Conservation (phyloP, 306 rosid genomes). For the Sindora glabra region DNA sequence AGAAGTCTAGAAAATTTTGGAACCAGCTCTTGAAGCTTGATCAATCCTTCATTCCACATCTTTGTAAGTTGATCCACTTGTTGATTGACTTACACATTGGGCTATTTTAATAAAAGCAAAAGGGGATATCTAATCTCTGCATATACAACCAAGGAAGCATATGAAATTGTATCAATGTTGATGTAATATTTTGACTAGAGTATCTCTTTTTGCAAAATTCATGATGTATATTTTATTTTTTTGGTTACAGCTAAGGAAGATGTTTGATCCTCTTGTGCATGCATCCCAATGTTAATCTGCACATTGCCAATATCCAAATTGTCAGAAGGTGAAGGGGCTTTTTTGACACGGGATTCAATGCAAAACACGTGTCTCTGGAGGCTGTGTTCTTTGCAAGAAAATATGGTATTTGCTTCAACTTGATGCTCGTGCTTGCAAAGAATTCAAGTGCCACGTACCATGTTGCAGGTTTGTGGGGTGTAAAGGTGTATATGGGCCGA, state of each 20-base stretch:
- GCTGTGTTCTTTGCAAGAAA: conserved; percentile 63
- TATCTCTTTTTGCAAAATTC: too few relatives aligned
- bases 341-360: conserved; percentile 64
- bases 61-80: too few relatives aligned
- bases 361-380: conserved; percentile 59
- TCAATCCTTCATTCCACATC: too few relatives aligned
- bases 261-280: conserved; percentile 65
- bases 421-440: conserved; percentile 69
- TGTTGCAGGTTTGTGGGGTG: conserved; percentile 61
- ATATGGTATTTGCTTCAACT: conserved; percentile 73
- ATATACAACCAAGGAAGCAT: too few relatives aligned
- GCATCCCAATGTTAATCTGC: conserved; percentile 61
- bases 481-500: too few relatives aligned
- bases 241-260: conserved; percentile 47
- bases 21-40: too few relatives aligned
- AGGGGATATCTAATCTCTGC: too few relatives aligned
- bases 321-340: conserved; percentile 68
- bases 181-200: too few relatives aligned
- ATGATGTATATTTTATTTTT: not conserved
- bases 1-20: too few relatives aligned
- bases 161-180: too few relatives aligned
- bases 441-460: conserved; percentile 54
- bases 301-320: conserved; percentile 52
- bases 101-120: too few relatives aligned
- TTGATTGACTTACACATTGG: too few relatives aligned